Evolutionary conservation across 164 flowering plant species (phyloP).

Genomic region (Stephania japonica): DNA sequence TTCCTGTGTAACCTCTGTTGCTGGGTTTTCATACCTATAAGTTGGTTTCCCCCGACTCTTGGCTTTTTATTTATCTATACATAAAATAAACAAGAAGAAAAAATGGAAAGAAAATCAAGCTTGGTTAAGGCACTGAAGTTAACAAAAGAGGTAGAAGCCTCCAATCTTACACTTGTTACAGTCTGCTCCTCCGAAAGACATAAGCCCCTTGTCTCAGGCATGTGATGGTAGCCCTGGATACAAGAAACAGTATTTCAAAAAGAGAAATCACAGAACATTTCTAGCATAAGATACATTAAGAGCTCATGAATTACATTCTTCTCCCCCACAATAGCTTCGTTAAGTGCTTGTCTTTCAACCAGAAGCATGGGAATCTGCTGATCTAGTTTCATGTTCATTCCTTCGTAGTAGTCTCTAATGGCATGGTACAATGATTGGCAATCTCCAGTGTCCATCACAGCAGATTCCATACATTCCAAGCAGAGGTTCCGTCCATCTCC

Average conservation of each 20-base stretch:
- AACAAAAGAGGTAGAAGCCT: background rate
- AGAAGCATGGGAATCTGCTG: slow-evolving; percentile 94
- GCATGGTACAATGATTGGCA: no score
- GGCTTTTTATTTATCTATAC: slow-evolving; percentile 65
- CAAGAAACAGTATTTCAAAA: slow-evolving; percentile 25
- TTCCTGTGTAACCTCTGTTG: slow-evolving; percentile 70
- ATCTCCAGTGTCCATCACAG: slow-evolving; percentile 30
- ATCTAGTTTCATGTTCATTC: slow-evolving; percentile 45
- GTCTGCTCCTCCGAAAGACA: slow-evolving; percentile 98
- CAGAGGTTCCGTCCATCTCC: slow-evolving; percentile 88
- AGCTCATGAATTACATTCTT: slow-evolving; percentile 49
- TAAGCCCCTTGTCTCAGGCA: slow-evolving; percentile 98
- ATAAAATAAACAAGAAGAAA: background rate
- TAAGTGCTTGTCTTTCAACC: slow-evolving; percentile 90
- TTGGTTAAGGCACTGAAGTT: background rate
- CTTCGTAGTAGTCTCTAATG: no score
- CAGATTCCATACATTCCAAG: slow-evolving; percentile 92
- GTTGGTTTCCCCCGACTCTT: slow-evolving; percentile 57
- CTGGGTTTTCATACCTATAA: slow-evolving; percentile 71
- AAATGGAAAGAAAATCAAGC: background rate
- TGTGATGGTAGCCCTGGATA: slow-evolving; percentile 87
- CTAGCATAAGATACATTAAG: slow-evolving; percentile 7
- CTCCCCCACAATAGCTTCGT: slow-evolving; percentile 92
- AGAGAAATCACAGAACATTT: background rate
- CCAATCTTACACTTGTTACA: slow-evolving; percentile 68